A percentile compares a stretch with the other conserved stretches of the same genome.
Evolutionary conservation across 2,329 filamentous ascomycete species (phyloP).

Genomic region (Pseudogymnoascus sp.): DNA sequence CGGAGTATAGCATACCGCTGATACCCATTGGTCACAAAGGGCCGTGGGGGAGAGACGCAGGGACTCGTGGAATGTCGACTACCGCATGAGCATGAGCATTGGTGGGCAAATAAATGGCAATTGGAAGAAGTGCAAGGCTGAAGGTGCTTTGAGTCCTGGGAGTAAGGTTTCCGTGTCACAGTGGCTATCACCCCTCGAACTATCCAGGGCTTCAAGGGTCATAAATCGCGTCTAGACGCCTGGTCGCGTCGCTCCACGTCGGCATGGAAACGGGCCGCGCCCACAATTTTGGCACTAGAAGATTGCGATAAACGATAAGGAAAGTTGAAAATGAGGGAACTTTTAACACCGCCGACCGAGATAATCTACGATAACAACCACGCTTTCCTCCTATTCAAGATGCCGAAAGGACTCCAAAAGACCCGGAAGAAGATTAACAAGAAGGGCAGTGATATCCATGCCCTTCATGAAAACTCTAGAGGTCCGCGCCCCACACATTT

Average conservation of each 20-base stretch:
- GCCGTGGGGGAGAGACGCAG: slow-evolving; percentile 14
- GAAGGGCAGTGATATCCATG: slow-evolving; percentile 60
- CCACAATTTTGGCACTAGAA: slow-evolving; percentile 18
- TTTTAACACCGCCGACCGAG: background rate
- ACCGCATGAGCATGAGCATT: slow-evolving; percentile 8
- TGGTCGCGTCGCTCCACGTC: slow-evolving; percentile 7
- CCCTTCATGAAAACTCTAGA: slow-evolving; percentile 79
- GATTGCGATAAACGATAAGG: slow-evolving; percentile 10
- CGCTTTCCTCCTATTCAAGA: slow-evolving; percentile 31
- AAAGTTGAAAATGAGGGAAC: slow-evolving; percentile 6
- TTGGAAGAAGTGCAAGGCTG: background rate
- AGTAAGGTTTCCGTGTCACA: background rate
- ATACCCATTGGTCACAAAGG: slow-evolving; percentile 23
- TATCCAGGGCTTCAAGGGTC: background rate
- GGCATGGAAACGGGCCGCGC: slow-evolving; percentile 13
- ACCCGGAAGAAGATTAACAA: slow-evolving; percentile 84
- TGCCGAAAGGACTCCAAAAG: slow-evolving; percentile 73
- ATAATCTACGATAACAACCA: slow-evolving; percentile 1
- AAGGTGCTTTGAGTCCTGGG: background rate
- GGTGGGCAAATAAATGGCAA: background rate
- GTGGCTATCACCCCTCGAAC: background rate
- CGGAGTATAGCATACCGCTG: slow-evolving; percentile 15
- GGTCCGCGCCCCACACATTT: background rate
- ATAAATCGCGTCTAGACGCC: background rate
- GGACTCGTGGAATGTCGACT: slow-evolving; percentile 9